Base-by-base conservation (phyloP, 164 flowering plant genomes). In the Vitis riparia region DNA sequence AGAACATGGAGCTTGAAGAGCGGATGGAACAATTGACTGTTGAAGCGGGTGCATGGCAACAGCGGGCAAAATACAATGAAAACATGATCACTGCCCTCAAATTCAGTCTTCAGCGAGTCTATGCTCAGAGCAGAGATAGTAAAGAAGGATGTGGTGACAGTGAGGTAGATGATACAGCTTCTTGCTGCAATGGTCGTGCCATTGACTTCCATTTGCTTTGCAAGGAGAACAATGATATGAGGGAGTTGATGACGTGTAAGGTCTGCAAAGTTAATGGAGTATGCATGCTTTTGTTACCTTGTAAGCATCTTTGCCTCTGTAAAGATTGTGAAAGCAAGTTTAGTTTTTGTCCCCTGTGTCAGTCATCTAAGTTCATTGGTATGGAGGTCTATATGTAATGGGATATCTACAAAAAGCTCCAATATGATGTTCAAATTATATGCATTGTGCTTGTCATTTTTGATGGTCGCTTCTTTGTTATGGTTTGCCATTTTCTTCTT, bases 61-160 rank as follows among this genome's bases (percentile, higher is more conserved):
- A 91, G 61, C 79, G 82, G 16, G 98, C 97, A 50, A 80, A 80
- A 66, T 79, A 80, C 81, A 89, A 84, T 62, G 95, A 89, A 75
- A 85, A 79, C 76, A 83, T 86, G 87, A 83, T 91, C 51, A 76
- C 79, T 15, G 69, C 87, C 56, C 89, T 93, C 32, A 91, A 80
- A 79, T 78, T 72, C 53, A 91, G 85, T 75, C 85, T 91, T 27
- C 92, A 93, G 73, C 88, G 88, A 64, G 84, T 85, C 6, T 77
- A 83, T 71, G 91, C 85, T 9, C 93, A 86, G 72, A 81, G 84
- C 71, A 77, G 78, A 72, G 95, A 84, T 47, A 86, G 87, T 68
- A 90, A 89, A 70, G 97, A 92, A 85, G 95, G 95, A 55, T 90
- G 93, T 69, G 97, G 97, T 29, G 97, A 92, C 62, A 90, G 92